Evolutionary conservation across 2,329 filamentous ascomycete species (phyloP), one percentile per base, ranked within the genome.

Genomic region (Pseudogymnoascus destructans): DNA sequence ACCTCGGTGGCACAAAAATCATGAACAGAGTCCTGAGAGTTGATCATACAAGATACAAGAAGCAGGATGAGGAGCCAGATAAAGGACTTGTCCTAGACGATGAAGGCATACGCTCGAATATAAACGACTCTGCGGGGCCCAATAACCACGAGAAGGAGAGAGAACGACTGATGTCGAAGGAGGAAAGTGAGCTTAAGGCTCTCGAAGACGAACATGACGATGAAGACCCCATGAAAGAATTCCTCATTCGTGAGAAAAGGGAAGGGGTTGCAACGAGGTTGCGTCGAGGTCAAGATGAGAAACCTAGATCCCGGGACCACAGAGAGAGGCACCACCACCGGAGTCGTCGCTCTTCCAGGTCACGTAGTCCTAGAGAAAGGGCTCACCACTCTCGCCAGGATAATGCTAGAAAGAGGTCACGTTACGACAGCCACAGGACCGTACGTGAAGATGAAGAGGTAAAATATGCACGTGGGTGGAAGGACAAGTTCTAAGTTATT

Each of bases 221-320:
- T 21, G 92, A 97, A 61, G 93, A 98, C 70, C 93, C 93, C 0
- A 98, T 98, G 93, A 96, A 95, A 72, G 83, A 82, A 35, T 96
- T 88, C 66, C 70, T 97, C 63, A 83, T 96, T 57, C 81, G 92
- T 63, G 87, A 95, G 72, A 96, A 97, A 78, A 90, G 87, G 72
- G 89, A 89, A 69, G 89, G 95, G 69, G 80, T 95, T 10, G 82
- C 86, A 58, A 79, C 80, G 60, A 91, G 89, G 2, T 72, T 87
- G 64, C 75, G 77, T 62, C 78, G 72, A 64, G 69, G 78, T 57
- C 75, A 77, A 72, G 59, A 49, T 25, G 58, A 59, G 21, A 64
- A 64, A 19, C 46, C 46, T 11, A 30, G 42, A 58, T 32, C 40
- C 5, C 30, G 54, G 21, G 17, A 36, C 32, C 19, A 35, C 8